A percentile compares a stretch with the other conserved stretches of the same genome.
phyloP scores from a whole-genome alignment of 305 asterid species.

The Striga hermonthica region DNA sequence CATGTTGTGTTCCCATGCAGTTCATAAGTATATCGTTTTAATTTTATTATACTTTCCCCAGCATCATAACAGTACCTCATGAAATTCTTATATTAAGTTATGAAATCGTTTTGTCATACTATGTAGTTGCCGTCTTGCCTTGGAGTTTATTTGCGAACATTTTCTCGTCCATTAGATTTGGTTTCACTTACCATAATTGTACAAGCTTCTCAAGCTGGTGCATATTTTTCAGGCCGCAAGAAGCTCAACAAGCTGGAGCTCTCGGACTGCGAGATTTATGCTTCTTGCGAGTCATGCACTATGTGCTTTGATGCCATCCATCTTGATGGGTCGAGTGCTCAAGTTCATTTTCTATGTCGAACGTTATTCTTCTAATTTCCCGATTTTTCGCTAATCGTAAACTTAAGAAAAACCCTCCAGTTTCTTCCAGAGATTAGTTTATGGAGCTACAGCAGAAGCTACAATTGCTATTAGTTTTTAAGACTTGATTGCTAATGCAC shows the following conservation, averaged over 20 bases:
- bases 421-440: conserved; percentile 71
- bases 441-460: conserved; percentile 97
- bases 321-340: conserved; percentile 57
- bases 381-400: neutral
- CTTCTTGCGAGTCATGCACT: conserved; percentile 98
- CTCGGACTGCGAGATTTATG: conserved; percentile 91
- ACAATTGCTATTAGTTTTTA: conserved; percentile 94
- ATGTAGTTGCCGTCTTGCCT: neutral
- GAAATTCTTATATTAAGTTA: no score
- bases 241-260: conserved; percentile 89
- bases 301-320: conserved; percentile 99
- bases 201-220: conserved; percentile 44
- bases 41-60: no score
- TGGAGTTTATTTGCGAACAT: neutral
- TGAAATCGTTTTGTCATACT: no score
- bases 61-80: no score
- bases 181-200: conserved; percentile 15
- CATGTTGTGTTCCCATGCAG: no score
- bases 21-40: no score
- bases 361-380: neutral
- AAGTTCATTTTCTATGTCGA: neutral
- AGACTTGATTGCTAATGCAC: conserved; percentile 90
- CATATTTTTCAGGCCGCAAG: conserved; percentile 72
- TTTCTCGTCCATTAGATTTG: neutral
- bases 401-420: neutral